Evolutionary conservation across 1,284 basidiomycete species (phyloP), one percentile per base, ranked within the genome.

Genomic region (Fistulina hepatica): DNA sequence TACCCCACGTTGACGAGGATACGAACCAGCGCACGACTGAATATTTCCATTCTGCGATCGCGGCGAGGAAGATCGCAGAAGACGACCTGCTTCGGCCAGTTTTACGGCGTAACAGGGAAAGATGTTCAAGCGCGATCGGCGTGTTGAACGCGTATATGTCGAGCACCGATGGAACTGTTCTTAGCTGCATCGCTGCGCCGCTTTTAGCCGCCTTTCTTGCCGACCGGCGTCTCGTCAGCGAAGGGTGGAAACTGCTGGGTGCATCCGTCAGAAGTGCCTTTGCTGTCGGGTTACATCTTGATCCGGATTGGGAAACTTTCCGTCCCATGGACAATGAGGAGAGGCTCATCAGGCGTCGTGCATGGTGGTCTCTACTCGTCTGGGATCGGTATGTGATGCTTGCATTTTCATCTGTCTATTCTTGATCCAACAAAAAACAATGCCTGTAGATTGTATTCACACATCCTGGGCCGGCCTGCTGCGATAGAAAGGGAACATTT

Each of bases 221-320:
- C 2, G 64, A 67, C 36, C 51, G 60, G 20, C 69, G 70, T 3
- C 59, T 63, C 25, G 54, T 67, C 19, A 70, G 66, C 43, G 71
- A 73, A 46, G 67, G 68, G 2, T 73, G 71, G 70, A 71, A 71
- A 53, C 46, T 73, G 26, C 52, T 64, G 11, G 69, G 70, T 1
- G 55, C 49, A 22, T 63, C 61, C 9, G 50, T 70, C 21, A 56
- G 68, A 19, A 60, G 55, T 34, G 71, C 68, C 5, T 58, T 67
- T 46, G 61, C 69, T 8, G 55, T 68, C n/a, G 69, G 70, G 2
- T 56, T 73, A 50, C 69, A 73, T 48, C 59, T 63, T 15, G 71
- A 73, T 48, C 67, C 69, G 2, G 58, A 56, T 11, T 66, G 66
- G 63, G 50, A 49, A 17, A 58, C 59, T 35, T 71, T 67, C 67